Evolutionary conservation across 2,329 filamentous ascomycete species (phyloP).

Genomic region (Trichophyton equinum): DNA sequence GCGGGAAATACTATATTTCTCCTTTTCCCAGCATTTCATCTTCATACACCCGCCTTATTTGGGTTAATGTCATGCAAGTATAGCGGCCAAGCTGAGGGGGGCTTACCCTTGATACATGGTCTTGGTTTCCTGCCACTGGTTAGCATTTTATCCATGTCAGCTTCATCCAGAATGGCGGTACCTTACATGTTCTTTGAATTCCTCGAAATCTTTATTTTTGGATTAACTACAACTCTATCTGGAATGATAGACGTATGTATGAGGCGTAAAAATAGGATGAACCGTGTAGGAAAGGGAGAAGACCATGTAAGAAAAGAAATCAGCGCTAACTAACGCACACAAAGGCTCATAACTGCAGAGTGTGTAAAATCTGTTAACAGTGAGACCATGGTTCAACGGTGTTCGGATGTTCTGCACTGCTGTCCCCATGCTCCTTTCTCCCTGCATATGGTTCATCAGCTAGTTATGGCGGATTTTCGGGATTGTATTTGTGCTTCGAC

Average conservation of each 20-base stretch:
- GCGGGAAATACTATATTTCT: neutral
- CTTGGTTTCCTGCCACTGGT: neutral
- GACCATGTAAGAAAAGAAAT: neutral
- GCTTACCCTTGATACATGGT: neutral
- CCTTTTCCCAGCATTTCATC: neutral
- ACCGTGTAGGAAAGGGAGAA: neutral
- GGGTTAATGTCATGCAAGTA: neutral
- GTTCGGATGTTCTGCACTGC: neutral
- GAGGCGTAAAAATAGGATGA: neutral
- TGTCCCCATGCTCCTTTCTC: neutral
- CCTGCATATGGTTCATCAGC: neutral
- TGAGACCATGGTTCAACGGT: no score
- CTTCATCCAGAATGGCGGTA: neutral
- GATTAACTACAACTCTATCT: neutral
- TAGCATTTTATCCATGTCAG: neutral
- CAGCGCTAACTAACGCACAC: no score
- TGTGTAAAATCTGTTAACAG: neutral
- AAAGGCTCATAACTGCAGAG: neutral
- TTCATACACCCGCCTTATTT: neutral
- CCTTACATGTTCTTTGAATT: neutral
- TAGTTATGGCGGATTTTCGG: no score
- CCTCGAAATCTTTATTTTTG: neutral
- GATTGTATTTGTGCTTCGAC: neutral
- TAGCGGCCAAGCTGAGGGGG: constrained; percentile 1
- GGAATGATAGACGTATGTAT: neutral